phyloP scores from a whole-genome alignment of 805 yeast genomes.

The Zygosaccharomyces kombuchaensis region DNA sequence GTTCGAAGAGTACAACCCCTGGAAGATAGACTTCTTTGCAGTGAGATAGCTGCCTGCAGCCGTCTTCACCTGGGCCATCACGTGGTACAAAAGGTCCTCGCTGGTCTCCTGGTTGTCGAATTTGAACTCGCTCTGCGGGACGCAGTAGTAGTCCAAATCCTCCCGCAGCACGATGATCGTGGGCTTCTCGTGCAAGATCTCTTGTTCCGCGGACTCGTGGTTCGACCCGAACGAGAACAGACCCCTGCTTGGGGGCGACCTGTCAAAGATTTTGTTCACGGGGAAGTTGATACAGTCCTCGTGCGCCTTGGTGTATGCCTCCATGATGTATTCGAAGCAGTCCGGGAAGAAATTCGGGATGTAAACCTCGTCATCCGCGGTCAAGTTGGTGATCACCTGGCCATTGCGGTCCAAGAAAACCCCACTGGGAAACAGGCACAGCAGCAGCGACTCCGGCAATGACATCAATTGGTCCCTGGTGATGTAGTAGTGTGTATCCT shows the following conservation, averaged over 20 bases:
- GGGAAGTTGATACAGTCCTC: constrained; percentile 45
- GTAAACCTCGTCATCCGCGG: constrained; percentile 73
- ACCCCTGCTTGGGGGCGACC: constrained; percentile 25
- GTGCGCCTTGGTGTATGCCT: constrained; percentile 65
- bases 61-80: constrained; percentile 64
- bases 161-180: constrained; percentile 89
- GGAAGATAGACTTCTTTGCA: constrained; percentile 58
- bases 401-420: constrained; percentile 77
- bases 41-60: constrained; percentile 68
- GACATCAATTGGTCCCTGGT: constrained; percentile 87
- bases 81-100: constrained; percentile 35
- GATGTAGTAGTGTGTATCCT: constrained; percentile 70
- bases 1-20: constrained; percentile 53
- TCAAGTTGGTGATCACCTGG: constrained; percentile 68
- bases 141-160: constrained; percentile 88
- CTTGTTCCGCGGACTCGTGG: constrained; percentile 47
- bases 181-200: constrained; percentile 73
- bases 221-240: constrained; percentile 25
- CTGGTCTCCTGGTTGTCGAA: constrained; percentile 49
- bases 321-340: constrained; percentile 80
- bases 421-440: constrained; percentile 87
- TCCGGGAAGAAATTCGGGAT: constrained; percentile 77
- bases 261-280: constrained; percentile 38
- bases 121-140: constrained; percentile 45
- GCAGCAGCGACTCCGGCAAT: constrained; percentile 81